These are phyloP conservation scores for Phytophthora meadii DNA, from an alignment of 352 stramenopile species.

Conservation along the genomic window DNA sequence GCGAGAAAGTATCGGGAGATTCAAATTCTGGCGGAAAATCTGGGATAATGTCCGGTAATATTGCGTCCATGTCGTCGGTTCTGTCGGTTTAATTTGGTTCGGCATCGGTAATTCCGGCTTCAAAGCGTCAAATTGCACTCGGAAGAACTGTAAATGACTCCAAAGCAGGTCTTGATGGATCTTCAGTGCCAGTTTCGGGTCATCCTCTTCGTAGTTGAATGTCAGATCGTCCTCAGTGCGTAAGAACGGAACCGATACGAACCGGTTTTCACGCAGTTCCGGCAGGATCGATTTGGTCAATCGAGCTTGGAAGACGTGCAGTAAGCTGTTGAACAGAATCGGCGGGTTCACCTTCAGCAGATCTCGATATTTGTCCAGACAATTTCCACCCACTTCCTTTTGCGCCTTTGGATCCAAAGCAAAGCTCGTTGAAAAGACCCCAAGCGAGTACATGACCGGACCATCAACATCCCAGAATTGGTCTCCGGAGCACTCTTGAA, in stretches of 20 bases:
- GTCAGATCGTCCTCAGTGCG: conserved; percentile 55
- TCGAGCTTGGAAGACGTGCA: conserved; percentile 63
- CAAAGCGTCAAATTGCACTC: conserved; percentile 56
- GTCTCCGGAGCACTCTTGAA: conserved; percentile 52
- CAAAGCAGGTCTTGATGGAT: conserved; percentile 52
- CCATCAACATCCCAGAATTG: conserved; percentile 85
- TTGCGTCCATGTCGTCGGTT: conserved; percentile 31
- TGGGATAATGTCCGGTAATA: conserved; percentile 39
- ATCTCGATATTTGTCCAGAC: conserved; percentile 57
- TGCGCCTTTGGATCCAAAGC: conserved; percentile 44
- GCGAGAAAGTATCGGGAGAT: conserved; percentile 20
- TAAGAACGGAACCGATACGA: conserved; percentile 64
- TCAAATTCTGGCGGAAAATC: conserved; percentile 37
- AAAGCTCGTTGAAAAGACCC: conserved; percentile 65
- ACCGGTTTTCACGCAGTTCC: conserved; percentile 61
- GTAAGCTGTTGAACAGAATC: conserved; percentile 63
- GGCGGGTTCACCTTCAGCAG: conserved; percentile 59
- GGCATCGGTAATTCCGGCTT: conserved; percentile 31
- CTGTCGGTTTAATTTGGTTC: conserved; percentile 19
- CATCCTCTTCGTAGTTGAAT: conserved; percentile 60
- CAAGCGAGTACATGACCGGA: conserved; percentile 66
- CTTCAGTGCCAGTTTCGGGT: conserved; percentile 53
- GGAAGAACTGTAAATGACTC: conserved; percentile 67
- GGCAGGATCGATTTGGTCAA: conserved; percentile 60
- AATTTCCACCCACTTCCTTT: conserved; percentile 22